Percentiles rank a stretch among this genome's conserved stretches.
Evolutionary conservation across 345 rosid genomes (phyloP).

Genomic region (Turnera subulata): DNA sequence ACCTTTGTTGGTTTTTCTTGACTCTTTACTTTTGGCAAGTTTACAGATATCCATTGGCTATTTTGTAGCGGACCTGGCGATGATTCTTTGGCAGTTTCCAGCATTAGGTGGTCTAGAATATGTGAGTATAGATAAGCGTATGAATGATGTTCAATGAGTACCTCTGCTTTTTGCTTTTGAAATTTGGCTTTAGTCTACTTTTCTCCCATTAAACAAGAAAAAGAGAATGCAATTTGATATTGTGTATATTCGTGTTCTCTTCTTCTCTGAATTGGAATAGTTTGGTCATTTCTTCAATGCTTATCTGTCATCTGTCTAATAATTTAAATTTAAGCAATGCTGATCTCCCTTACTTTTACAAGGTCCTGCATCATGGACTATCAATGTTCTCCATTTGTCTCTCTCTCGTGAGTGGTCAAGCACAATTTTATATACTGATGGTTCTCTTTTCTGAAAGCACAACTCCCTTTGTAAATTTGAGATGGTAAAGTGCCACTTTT

Average conservation of each 20-base stretch:
- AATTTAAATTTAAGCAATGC: background rate
- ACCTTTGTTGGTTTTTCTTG: background rate
- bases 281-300: background rate
- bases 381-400: slow-evolving; percentile 65
- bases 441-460: slow-evolving; percentile 78
- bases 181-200: background rate
- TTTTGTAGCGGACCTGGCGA: slow-evolving; percentile 67
- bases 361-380: slow-evolving; percentile 77
- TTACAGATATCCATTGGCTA: slow-evolving; percentile 71
- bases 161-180: background rate
- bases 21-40: slow-evolving; percentile 5
- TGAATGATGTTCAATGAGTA: background rate
- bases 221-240: background rate
- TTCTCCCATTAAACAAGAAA: background rate
- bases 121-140: slow-evolving; percentile 40
- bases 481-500: slow-evolving; percentile 52
- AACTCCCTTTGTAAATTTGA: slow-evolving; percentile 74
- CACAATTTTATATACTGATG: slow-evolving; percentile 69
- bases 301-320: background rate
- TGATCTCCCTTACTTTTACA: slow-evolving; percentile 3
- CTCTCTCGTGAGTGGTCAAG: slow-evolving; percentile 69
- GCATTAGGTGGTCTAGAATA: slow-evolving; percentile 75
- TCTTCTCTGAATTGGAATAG: background rate
- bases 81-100: slow-evolving; percentile 76
- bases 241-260: too few relatives aligned